Base-by-base conservation (phyloP, 768 basidiomycete species). In the Rhodocollybia butyracea region DNA sequence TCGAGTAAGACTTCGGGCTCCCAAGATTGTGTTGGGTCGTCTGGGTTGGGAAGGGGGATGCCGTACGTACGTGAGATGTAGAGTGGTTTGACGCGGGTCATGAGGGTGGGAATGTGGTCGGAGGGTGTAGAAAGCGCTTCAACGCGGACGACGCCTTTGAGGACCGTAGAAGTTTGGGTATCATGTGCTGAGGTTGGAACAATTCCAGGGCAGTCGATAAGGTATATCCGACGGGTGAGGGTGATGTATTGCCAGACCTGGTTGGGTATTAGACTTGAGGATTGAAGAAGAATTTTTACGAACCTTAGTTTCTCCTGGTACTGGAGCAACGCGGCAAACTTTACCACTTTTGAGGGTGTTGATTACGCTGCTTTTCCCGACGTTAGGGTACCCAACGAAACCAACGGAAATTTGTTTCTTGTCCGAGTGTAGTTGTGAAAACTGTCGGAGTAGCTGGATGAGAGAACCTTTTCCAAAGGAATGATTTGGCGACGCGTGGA, bases 191-290 rank as follows among this genome's bases (percentile, higher is more conserved):
- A 95, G 17, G 94, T 88, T 2, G 96, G 96, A 1, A 98, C 97
- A 70, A 98, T 91, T 46, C 97, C 97, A 27, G 97, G 97, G 68
- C 97, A 99, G 73, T 99, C 97, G 74, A 99, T 98, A 62, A 99
- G 88, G 76, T 98, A 99, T 68, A 99, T 99, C 52, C 91, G 83
- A 59, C 89, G 84, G 57, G 95, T 99, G 39, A 99, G 77, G 27
- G 94, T 95, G 75, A 99, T 98, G 72, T 99, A 99, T 80, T 99
- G 96, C 97, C 97, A 99, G 61, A 98, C 95, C 80, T 82, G 52
- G 17, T 46, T 10, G 29, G 72, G 72, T 15, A 34, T n/a, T 36
- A 42, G 7, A 27, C 32, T 55, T 40, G 34, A 46, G 57, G 34
- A 2, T 26, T 57, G 19, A 41, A 32, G 22, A 15, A 38, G 42